Conservation (phyloP, 768 basidiomycete genomes). For the Tylopilus balloui region DNA sequence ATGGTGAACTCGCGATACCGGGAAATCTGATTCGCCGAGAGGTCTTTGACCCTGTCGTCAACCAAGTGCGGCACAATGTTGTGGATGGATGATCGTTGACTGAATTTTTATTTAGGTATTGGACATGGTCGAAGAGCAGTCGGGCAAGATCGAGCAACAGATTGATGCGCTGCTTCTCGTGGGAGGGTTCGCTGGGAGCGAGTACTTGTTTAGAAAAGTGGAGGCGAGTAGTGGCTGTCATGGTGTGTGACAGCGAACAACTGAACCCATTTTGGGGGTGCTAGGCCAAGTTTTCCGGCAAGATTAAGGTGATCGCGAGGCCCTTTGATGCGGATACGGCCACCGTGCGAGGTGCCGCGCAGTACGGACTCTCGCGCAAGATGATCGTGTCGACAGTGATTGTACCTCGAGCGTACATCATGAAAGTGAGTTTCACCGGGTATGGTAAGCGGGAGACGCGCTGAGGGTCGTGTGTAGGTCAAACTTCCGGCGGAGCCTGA, state of each 20-base stretch:
- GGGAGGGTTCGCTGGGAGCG: conserved; percentile 84
- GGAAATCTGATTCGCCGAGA: conserved; percentile 74
- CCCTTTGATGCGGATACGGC: conserved; percentile 88
- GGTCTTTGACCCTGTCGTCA: conserved; percentile 86
- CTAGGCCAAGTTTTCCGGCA: conserved; percentile 61
- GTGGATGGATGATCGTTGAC: conserved; percentile 4
- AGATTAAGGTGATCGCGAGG: conserved; percentile 72
- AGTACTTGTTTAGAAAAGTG: conserved; percentile 77
- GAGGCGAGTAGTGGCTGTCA: conserved; percentile 45
- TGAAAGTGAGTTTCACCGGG: conserved; percentile 53
- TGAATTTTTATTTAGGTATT: conserved; percentile 50
- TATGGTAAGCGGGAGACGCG: background rate
- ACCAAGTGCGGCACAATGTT: conserved; percentile 47
- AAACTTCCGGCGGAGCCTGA: conserved; percentile 85
- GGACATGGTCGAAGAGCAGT: conserved; percentile 73
- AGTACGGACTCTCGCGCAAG: conserved; percentile 75
- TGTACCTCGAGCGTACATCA: conserved; percentile 77
- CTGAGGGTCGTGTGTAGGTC: conserved; percentile 48
- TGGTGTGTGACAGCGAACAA: conserved; percentile 3
- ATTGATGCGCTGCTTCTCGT: conserved; percentile 85
- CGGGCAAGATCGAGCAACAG: conserved; percentile 57
- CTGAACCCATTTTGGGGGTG: conserved; percentile 13
- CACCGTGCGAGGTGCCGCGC: conserved; percentile 82
- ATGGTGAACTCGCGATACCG: conserved; percentile 81
- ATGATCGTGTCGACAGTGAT: conserved; percentile 79